phyloP scores from a whole-genome alignment of 2,329 filamentous ascomycete genomes.

The Zasmidium citrigriseum region DNA sequence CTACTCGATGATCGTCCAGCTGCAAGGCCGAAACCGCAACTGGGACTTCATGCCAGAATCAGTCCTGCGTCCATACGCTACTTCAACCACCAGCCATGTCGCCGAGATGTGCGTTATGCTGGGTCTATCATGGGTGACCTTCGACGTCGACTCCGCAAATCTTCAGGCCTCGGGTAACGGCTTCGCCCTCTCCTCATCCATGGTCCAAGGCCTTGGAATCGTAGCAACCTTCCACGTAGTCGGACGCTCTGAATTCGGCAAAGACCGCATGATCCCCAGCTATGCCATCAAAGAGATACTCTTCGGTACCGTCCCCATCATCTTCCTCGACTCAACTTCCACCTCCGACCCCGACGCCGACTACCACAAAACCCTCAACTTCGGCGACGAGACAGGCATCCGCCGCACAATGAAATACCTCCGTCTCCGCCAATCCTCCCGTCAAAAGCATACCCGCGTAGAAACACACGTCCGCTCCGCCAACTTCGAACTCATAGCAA shows the following conservation, averaged over 20 bases:
- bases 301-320: constrained; percentile 12
- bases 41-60: constrained; percentile 19
- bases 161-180: constrained; percentile 13
- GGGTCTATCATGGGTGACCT: constrained; percentile 11
- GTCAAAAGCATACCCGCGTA: background rate
- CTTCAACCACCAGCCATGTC: constrained; percentile 12
- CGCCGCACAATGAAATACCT: constrained; percentile 10
- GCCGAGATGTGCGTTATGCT: constrained; percentile 13
- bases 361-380: background rate
- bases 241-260: background rate
- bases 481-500: constrained; percentile 16
- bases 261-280: constrained; percentile 10
- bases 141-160: constrained; percentile 10
- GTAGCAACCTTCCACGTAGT: constrained; percentile 9
- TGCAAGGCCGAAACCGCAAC: constrained; percentile 12
- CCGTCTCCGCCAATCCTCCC: constrained; percentile 2
- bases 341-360: background rate
- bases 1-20: constrained; percentile 9
- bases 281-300: constrained; percentile 9
- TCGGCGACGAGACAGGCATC: constrained; percentile 5
- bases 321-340: constrained; percentile 2
- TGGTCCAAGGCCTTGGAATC: constrained; percentile 8
- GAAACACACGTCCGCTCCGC: constrained; percentile 5
- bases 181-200: constrained; percentile 9
- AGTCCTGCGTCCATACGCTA: constrained; percentile 12